These are phyloP conservation scores for Yarrowia sp. DNA, from an alignment of 805 yeast species.

Conservation along the genomic window DNA sequence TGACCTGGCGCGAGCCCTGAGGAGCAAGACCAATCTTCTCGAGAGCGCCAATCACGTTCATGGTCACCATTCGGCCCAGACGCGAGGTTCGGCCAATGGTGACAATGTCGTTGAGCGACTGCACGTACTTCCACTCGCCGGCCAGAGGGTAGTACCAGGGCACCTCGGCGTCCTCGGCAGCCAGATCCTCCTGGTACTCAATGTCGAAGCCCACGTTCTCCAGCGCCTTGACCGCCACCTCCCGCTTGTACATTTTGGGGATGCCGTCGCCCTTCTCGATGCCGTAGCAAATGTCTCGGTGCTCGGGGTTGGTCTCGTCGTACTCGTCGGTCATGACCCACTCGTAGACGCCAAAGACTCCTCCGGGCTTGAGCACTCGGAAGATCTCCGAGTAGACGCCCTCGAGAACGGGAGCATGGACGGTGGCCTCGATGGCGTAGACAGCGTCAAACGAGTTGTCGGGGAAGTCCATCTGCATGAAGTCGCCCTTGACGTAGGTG, in stretches of 20 bases:
- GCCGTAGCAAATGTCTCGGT: conserved; percentile 93
- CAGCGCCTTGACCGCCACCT: conserved; percentile 86
- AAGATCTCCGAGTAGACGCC: conserved; percentile 94
- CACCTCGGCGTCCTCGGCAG: conserved; percentile 72
- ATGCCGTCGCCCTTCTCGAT: conserved; percentile 98
- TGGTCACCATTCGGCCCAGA: conserved; percentile 83
- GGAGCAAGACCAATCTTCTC: conserved; percentile 89
- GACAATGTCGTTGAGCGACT: conserved; percentile 68
- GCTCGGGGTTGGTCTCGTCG: conserved; percentile 82
- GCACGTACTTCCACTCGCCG: conserved; percentile 89
- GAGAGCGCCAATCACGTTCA: conserved; percentile 71
- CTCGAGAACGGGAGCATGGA: conserved; percentile 93
- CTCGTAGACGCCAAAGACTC: conserved; percentile 95
- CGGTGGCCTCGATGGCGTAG: conserved; percentile 97
- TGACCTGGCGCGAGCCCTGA: conserved; percentile 84
- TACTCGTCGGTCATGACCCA: conserved; percentile 98
- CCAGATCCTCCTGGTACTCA: conserved; percentile 72
- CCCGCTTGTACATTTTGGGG: conserved; percentile 87
- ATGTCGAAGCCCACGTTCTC: conserved; percentile 83
- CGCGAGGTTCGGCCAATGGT: conserved; percentile 86
- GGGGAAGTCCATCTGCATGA: conserved; percentile 98
- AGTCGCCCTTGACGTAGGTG: conserved; percentile 91
- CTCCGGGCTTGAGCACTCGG: conserved; percentile 96
- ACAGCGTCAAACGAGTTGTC: conserved; percentile 91
- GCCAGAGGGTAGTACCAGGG: conserved; percentile 98